phyloP scores from a whole-genome alignment of 1,284 basidiomycete species.

The Tilletia walkeri region DNA sequence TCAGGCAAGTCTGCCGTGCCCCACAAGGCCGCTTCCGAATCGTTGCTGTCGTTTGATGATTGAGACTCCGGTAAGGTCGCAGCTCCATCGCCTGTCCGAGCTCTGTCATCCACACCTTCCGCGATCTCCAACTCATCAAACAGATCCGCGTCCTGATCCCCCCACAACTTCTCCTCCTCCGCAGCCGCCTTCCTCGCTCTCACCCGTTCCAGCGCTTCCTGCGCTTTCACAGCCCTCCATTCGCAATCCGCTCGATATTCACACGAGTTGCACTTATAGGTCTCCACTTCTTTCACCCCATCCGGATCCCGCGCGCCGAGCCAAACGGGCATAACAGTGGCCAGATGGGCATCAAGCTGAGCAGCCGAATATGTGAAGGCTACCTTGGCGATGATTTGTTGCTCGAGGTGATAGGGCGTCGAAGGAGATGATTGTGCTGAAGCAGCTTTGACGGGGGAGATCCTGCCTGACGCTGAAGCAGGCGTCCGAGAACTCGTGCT shows the following conservation, averaged over 20 bases:
- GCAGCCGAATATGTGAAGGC: conserved; percentile 27
- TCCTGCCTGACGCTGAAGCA: background rate
- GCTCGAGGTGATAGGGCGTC: conserved; percentile 8
- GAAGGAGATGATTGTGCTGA: background rate
- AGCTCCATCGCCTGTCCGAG: background rate
- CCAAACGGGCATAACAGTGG: conserved; percentile 34
- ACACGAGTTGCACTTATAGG: conserved; percentile 41
- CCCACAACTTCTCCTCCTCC: conserved; percentile 6
- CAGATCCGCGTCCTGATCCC: background rate
- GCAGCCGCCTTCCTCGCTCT: background rate
- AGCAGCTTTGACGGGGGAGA: background rate
- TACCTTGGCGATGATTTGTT: conserved; percentile 30
- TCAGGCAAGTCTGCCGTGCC: background rate
- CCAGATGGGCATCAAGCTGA: conserved; percentile 32
- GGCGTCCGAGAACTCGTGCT: background rate
- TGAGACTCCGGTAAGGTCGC: background rate
- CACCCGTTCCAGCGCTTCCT: conserved; percentile 16
- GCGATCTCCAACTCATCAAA: conserved; percentile 1
- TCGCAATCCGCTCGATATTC: conserved; percentile 47
- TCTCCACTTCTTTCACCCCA: conserved; percentile 34
- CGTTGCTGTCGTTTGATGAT: background rate
- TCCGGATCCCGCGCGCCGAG: conserved; percentile 28
- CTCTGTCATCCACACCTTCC: background rate
- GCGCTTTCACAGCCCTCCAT: conserved; percentile 36
- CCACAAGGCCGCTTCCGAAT: conserved; percentile 7